Base-by-base conservation (phyloP, 352 stramenopile species). In the Albugo candida region DNA sequence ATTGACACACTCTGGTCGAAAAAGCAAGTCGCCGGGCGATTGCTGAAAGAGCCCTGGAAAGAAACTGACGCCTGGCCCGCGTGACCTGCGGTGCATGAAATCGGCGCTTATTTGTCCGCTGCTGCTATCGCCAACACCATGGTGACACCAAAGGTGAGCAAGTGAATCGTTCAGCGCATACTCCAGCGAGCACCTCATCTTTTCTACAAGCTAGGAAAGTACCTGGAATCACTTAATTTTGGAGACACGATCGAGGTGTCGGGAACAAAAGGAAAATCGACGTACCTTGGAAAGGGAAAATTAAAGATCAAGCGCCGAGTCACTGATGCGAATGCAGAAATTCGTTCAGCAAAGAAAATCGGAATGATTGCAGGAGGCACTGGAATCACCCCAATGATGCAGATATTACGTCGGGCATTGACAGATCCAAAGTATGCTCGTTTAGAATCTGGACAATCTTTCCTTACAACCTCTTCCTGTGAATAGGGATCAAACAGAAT, bases 281-380 rank as follows among this genome's bases (percentile, higher is more conserved):
- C 78, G 45, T 98, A 97, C 63, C 60, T 89, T 45, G 83, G 82
- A 36, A 72, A 78, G 40, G 84, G 85, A 20, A 86, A 88, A 47
- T 96, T 97, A 60, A 76, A 83, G 47, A 93, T 98, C 58, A 92
- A 96, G 59, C 79, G 93, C 52, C 88, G 70, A 56, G 65, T 66
- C 59, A 88, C 69, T 48, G 84, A 81, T 58, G 70, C 55, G 36
- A 92, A 73, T 49, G 67, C 65, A 12, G 87, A 72, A 59, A 60
- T 75, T 55, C 80, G 69, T 61, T 68, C 61, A 36, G 71, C 75
- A 46, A 83, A 65, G 58, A 87, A 94, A 59, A 82, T 99, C 58
- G 92, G 84, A 45, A 97, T 99, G 93, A 96, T 99, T 61, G 94
- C 94, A 2, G 94, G 94, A 20, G 94, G 94, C 36, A 98, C 94